Evolutionary conservation across 2,329 filamentous ascomycete genomes (phyloP).

Genomic region (Fusarium anthophilum): DNA sequence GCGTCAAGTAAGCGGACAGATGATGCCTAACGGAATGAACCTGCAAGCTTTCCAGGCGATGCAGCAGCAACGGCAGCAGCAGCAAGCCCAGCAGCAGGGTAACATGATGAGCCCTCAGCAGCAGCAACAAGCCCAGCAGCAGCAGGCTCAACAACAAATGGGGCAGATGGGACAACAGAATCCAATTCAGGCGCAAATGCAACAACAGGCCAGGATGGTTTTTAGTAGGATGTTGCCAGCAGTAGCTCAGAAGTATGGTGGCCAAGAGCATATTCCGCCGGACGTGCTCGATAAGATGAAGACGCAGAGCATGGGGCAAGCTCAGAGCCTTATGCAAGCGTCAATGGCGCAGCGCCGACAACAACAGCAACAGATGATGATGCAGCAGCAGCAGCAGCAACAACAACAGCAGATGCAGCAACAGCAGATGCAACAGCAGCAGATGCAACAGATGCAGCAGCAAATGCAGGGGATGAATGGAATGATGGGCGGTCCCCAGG

Average conservation of each 20-base stretch:
- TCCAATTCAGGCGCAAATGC: conserved; percentile 46
- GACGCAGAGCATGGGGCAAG: conserved; percentile 51
- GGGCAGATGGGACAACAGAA: conserved; percentile 42
- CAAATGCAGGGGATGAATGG: conserved; percentile 47
- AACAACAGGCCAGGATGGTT: conserved; percentile 48
- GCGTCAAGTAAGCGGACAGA: conserved; percentile 47
- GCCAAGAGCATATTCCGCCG: conserved; percentile 55
- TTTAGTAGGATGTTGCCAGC: conserved; percentile 52
- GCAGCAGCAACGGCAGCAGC: conserved; percentile 51
- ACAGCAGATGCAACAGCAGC: conserved; percentile 40
- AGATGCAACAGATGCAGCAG: conserved; percentile 39
- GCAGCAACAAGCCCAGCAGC: conserved; percentile 45
- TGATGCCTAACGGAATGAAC: conserved; percentile 54
- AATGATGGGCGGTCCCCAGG: conserved; percentile 63
- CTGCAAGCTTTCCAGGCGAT: conserved; percentile 53
- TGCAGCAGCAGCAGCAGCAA: conserved; percentile 44
- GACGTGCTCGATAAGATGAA: conserved; percentile 59
- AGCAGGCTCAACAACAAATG: conserved; percentile 47
- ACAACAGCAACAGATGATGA: conserved; percentile 46
- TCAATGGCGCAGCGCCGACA: conserved; percentile 46
- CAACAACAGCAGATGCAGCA: conserved; percentile 44
- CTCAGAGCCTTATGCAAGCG: conserved; percentile 49
- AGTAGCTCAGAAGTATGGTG: conserved; percentile 51
- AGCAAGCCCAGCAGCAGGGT: conserved; percentile 48
- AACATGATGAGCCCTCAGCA: conserved; percentile 55